Evolutionary conservation across 2,329 filamentous ascomycete genomes (phyloP).

Genomic region (Penicillium nordicum): DNA sequence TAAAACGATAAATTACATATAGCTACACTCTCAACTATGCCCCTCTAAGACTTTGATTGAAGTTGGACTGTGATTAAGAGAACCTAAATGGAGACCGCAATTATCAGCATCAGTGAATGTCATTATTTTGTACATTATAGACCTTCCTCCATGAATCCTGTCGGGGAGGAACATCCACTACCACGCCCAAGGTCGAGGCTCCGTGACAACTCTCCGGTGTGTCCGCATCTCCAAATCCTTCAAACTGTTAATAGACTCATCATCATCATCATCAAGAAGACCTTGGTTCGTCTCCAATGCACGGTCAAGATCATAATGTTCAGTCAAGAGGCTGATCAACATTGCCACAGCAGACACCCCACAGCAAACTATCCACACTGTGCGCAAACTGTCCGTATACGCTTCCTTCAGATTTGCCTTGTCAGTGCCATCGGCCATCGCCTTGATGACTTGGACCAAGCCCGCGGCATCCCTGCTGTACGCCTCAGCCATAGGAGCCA

Average conservation of each 20-base stretch:
- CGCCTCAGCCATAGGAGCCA: constrained; percentile 47
- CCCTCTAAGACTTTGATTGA: constrained; percentile 12
- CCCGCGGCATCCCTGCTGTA: constrained; percentile 59
- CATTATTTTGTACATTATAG: constrained; percentile 9
- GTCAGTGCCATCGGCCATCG: constrained; percentile 45
- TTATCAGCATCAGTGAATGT: background rate
- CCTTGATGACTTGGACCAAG: constrained; percentile 57
- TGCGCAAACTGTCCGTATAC: constrained; percentile 54
- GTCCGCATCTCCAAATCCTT: constrained; percentile 17
- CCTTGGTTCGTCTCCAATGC: constrained; percentile 35
- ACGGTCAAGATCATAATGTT: constrained; percentile 46
- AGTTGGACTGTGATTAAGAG: constrained; percentile 6
- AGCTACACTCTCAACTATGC: background rate
- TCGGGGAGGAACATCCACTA: background rate
- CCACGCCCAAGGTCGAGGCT: constrained; percentile 15
- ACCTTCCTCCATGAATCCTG: background rate
- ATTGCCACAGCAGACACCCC: constrained; percentile 52
- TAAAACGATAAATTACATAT: too few species aligned
- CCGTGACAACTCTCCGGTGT: background rate
- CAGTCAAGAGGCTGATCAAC: constrained; percentile 52
- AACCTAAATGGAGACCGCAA: background rate
- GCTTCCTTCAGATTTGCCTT: constrained; percentile 49
- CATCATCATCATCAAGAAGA: constrained; percentile 10
- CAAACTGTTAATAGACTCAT: constrained; percentile 7
- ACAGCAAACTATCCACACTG: constrained; percentile 56